Evolutionary conservation across 176 grass and related monocot species (phyloP), one percentile per base, ranked within the genome.

Genomic region (Oryza glumipatula): DNA sequence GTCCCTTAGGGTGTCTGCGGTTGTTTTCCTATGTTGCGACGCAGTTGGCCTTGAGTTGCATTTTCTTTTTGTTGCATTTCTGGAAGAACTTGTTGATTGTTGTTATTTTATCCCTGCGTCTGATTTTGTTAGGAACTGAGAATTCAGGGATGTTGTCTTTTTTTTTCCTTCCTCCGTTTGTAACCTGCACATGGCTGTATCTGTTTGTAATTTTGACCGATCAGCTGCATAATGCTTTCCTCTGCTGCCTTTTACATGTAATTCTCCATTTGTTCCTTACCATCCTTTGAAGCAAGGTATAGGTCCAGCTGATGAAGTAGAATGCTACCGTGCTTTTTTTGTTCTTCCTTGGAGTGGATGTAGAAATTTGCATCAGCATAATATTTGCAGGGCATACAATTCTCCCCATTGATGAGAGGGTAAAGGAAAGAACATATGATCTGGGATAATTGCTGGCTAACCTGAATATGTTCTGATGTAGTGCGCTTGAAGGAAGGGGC

Each of bases 91-190:
- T 33, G 39, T 41, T 1, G 39, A 41, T 41, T 28, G 24, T 56
- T 70, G 5, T 79, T 44, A 14, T 22, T 79, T 41, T 83, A 83
- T 68, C 75, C 63, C 44, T 15, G 26, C 30, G 21, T 76, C 63
- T 83, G 84, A 63, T 87, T 82, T 89, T 74, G 84, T 30, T 78
- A 64, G 74, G 61, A 39, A 48, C 36, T 82, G 66, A 78, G 54
- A 58, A 64, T 79, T 70, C 71, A 69, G 80, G 84, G 68, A 41
- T 79, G 51, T n/a, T 65, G 26, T 78, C 30, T 32, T 23, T 63
- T 61, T 61, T 52, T 52, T 14, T 14, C 58, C 19, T 22, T 23
- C 9, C 8, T 11, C 21, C 9, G 21, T 7, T 87, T 51, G 21
- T 26, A 70, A 4, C 35, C 33, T 70, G 19, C 3, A 63, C 7